Percentiles rank a stretch among this genome's conserved stretches.
Evolutionary conservation across 805 yeast species (phyloP).

Genomic region (Suhomyces faveliae): DNA sequence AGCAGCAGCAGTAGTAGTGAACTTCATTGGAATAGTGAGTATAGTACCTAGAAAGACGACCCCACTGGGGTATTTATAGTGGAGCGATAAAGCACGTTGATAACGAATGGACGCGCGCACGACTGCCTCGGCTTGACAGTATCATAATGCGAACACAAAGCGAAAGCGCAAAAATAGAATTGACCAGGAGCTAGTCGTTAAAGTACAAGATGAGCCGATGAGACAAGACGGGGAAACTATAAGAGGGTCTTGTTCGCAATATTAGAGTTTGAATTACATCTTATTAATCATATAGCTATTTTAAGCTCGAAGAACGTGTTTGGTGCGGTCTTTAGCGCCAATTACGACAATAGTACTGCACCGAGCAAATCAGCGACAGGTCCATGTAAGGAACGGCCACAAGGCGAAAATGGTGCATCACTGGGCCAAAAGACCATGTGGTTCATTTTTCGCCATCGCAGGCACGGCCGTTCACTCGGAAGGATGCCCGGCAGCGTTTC

Average conservation of each 20-base stretch:
- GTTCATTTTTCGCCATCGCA: neutral
- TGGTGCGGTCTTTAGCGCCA: neutral
- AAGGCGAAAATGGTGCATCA: too few species aligned
- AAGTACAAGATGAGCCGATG: neutral
- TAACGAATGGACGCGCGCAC: constrained; percentile 1
- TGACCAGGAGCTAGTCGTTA: neutral
- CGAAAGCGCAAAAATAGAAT: neutral
- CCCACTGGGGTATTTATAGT: neutral
- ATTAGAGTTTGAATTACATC: too few species aligned
- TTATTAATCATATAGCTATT: too few species aligned
- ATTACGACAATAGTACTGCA: neutral
- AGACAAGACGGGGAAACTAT: too few species aligned
- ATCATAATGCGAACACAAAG: neutral
- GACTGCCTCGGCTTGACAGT: neutral
- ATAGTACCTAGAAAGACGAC: neutral
- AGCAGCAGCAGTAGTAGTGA: neutral
- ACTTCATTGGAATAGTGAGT: neutral
- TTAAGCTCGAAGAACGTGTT: neutral
- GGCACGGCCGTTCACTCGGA: neutral
- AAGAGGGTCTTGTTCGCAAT: neutral
- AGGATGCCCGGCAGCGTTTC: neutral
- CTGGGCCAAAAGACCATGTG: neutral
- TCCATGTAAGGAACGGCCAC: constrained; percentile 1
- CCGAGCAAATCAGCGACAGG: neutral
- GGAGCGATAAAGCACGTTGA: constrained; percentile 4